phyloP scores from a whole-genome alignment of 352 stramenopile species.

The Pythium oligandrum region DNA sequence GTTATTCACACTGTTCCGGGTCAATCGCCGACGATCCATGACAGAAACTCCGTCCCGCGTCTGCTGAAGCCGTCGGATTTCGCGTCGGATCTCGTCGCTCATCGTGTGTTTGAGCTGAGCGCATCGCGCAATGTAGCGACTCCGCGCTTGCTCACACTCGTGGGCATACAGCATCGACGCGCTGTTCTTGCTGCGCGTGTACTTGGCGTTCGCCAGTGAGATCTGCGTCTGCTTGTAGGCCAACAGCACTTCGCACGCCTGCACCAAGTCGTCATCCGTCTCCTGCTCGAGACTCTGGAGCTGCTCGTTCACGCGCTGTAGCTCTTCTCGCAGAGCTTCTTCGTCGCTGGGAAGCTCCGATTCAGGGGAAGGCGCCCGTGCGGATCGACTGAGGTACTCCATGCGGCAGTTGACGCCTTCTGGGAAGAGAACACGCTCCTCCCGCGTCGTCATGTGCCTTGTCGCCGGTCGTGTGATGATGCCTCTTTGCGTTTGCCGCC shows the following conservation, averaged over 20 bases:
- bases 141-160: constrained; percentile 29
- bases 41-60: constrained; percentile 62
- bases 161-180: constrained; percentile 33
- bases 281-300: constrained; percentile 21
- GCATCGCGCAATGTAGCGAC: constrained; percentile 39
- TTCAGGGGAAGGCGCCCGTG: neutral
- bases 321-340: constrained; percentile 6
- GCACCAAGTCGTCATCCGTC: constrained; percentile 29
- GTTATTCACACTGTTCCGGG: constrained; percentile 13
- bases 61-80: constrained; percentile 47
- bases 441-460: no score
- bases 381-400: no score
- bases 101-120: constrained; percentile 46
- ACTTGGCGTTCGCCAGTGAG: constrained; percentile 22
- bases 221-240: constrained; percentile 17
- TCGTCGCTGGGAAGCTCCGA: constrained; percentile 4
- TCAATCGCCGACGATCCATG: constrained; percentile 46
- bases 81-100: constrained; percentile 39
- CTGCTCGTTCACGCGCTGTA: constrained; percentile 8
- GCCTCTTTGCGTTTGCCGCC: no score
- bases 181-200: constrained; percentile 23
- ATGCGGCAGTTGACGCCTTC: no score
- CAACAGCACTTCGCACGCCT: constrained; percentile 27
- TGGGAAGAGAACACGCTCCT: no score
- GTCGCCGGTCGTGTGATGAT: no score